Conservation (phyloP, 768 basidiomycete species). For the Suillus placidus region DNA sequence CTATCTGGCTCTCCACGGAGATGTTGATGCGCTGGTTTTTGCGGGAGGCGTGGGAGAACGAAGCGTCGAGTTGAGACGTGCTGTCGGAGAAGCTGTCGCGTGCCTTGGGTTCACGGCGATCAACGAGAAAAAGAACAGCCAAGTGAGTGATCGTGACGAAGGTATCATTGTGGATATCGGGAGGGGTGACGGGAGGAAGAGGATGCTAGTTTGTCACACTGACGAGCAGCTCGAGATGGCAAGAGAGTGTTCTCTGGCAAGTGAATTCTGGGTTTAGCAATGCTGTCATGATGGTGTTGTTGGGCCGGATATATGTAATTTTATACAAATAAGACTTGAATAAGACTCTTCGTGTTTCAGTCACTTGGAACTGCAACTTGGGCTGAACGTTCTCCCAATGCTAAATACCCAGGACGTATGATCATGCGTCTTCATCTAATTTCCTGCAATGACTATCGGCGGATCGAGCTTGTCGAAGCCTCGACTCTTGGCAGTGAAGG, state of each 20-base stretch:
- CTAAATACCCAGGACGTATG: not conserved
- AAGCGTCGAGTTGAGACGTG: slow-evolving; percentile 59
- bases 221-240: slow-evolving; percentile 65
- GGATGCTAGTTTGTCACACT: slow-evolving; percentile 63
- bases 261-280: slow-evolving; percentile 19
- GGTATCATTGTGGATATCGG: slow-evolving; percentile 54
- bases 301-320: not conserved
- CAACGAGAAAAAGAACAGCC: slow-evolving; percentile 49
- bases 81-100: slow-evolving; percentile 52
- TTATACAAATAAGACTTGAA: not conserved
- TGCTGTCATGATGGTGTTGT: not conserved
- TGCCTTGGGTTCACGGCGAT: slow-evolving; percentile 66
- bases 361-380: not conserved
- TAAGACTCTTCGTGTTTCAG: too few relatives aligned
- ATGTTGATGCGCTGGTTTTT: slow-evolving; percentile 82
- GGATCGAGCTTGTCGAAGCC: slow-evolving; percentile 3
- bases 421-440: not conserved
- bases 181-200: slow-evolving; percentile 28
- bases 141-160: slow-evolving; percentile 36
- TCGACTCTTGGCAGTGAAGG: not conserved
- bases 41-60: slow-evolving; percentile 89
- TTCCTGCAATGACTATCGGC: not conserved
- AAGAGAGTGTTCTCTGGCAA: slow-evolving; percentile 36
- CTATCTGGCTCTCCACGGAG: slow-evolving; percentile 67
- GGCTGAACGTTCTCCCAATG: slow-evolving; percentile 2